Conservation (phyloP, 2,329 filamentous ascomycete genomes). For the Xylariaceae sp. region DNA sequence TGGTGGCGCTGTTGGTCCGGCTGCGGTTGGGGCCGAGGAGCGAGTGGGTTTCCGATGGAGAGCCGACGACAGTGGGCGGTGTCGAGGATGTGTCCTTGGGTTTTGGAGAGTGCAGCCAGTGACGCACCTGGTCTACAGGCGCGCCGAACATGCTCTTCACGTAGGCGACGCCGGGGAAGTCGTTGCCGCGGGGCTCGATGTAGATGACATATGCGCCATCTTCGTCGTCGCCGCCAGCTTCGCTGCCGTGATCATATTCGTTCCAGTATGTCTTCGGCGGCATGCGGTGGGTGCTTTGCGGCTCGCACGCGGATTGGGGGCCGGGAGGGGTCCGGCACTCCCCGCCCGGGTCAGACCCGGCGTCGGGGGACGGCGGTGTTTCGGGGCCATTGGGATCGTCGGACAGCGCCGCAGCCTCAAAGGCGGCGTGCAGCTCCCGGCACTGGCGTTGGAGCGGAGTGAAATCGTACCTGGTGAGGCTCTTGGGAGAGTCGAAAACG, state of each 20-base stretch:
- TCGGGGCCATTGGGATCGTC: conserved; percentile 18
- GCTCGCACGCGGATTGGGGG: conserved; percentile 3
- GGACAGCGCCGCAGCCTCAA: conserved; percentile 44
- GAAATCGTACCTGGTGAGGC: conserved; percentile 67
- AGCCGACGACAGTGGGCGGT: background rate
- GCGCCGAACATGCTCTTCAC: conserved; percentile 49
- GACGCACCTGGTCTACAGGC: conserved; percentile 49
- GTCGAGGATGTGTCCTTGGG: conserved; percentile 1
- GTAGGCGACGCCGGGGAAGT: conserved; percentile 61
- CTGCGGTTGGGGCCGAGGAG: conserved; percentile 22
- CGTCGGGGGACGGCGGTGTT: conserved; percentile 6
- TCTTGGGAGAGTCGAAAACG: conserved; percentile 62
- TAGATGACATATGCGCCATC: conserved; percentile 69
- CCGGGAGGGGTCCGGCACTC: conserved; percentile 16
- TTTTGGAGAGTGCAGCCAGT: conserved; percentile 41
- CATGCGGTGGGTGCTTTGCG: conserved; percentile 19
- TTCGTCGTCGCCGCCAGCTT: conserved; percentile 48
- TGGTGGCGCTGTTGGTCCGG: conserved; percentile 7
- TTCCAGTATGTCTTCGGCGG: conserved; percentile 62
- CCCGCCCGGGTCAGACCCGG: background rate
- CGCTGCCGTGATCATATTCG: conserved; percentile 80
- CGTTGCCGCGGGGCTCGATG: conserved; percentile 60
- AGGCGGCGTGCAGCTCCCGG: conserved; percentile 45
- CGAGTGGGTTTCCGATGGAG: conserved; percentile 27
- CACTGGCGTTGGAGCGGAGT: conserved; percentile 47